A percentile compares a stretch with the other conserved stretches of the same genome.
These are phyloP conservation scores for Penicillium sp. DNA, from an alignment of 2,329 filamentous ascomycete species.

Conservation along the genomic window DNA sequence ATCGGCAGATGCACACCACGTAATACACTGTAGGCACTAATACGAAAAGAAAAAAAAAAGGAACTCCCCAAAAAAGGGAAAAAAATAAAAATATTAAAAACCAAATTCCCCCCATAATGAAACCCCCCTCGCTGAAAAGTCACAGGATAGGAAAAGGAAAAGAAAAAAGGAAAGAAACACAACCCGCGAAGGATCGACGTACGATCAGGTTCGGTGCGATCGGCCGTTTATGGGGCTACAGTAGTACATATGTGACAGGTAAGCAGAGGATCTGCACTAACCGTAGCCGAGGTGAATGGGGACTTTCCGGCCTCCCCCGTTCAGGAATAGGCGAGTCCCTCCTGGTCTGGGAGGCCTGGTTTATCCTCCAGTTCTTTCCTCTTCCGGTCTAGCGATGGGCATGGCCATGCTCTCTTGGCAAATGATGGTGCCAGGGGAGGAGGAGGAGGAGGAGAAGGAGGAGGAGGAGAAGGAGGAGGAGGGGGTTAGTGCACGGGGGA, in stretches of 20 bases:
- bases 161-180: not conserved
- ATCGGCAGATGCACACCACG: conserved; percentile 8
- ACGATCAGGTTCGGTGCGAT: conserved; percentile 39
- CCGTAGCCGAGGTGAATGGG: conserved; percentile 31
- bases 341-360: not conserved
- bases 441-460: too few species aligned
- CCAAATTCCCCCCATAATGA: too few species aligned
- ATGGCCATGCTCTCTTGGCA: not conserved
- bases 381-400: not conserved
- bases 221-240: conserved; percentile 42
- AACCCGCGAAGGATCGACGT: conserved; percentile 25
- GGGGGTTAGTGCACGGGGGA: not conserved
- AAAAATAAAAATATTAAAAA: not conserved
- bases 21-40: not conserved
- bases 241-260: conserved; percentile 36
- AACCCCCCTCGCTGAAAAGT: not conserved
- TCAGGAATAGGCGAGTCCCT: conserved; percentile 6
- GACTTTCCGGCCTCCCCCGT: conserved; percentile 30
- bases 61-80: not conserved
- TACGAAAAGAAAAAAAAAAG: conserved; percentile 1
- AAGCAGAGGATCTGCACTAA: conserved; percentile 36
- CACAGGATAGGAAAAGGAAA: not conserved
- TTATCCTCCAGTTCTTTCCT: conserved; percentile 1
- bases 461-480: too few species aligned
- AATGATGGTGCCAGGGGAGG: not conserved